phyloP scores from a whole-genome alignment of 441 rosid species.

The Aleurites moluccanus region DNA sequence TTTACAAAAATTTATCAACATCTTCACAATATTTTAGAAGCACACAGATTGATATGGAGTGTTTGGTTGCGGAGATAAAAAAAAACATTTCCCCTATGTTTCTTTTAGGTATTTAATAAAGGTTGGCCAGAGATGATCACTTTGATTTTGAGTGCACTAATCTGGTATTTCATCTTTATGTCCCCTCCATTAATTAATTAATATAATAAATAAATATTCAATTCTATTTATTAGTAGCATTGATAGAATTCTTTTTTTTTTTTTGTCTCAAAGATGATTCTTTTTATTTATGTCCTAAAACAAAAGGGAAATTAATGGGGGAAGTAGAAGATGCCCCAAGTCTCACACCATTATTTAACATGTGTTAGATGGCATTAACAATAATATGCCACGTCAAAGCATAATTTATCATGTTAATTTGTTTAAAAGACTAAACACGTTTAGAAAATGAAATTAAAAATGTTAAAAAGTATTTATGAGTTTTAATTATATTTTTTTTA shows the following conservation, averaged over 20 bases:
- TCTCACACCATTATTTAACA: background rate
- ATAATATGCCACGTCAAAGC: background rate
- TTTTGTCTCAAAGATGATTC: background rate
- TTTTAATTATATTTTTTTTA: too few species aligned
- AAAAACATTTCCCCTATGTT: background rate
- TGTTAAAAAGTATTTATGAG: too few species aligned
- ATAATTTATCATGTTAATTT: background rate
- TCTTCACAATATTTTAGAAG: background rate
- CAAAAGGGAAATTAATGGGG: background rate
- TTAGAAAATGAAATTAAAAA: too few species aligned
- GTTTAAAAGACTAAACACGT: too few species aligned
- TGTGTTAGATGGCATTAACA: background rate
- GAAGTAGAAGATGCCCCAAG: background rate
- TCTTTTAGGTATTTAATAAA: too few species aligned
- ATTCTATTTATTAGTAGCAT: background rate
- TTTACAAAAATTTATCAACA: slow-evolving; percentile 6
- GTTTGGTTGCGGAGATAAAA: slow-evolving; percentile 8
- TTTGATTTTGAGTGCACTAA: too few species aligned
- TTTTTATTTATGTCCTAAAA: background rate
- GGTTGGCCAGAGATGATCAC: too few species aligned
- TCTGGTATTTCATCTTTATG: background rate
- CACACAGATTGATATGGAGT: background rate
- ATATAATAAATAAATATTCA: too few species aligned
- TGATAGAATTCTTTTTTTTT: background rate
- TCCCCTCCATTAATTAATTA: background rate